phyloP scores from a whole-genome alignment of 495 filamentous ascomycete genomes.

The Penicillium cinerascens region DNA sequence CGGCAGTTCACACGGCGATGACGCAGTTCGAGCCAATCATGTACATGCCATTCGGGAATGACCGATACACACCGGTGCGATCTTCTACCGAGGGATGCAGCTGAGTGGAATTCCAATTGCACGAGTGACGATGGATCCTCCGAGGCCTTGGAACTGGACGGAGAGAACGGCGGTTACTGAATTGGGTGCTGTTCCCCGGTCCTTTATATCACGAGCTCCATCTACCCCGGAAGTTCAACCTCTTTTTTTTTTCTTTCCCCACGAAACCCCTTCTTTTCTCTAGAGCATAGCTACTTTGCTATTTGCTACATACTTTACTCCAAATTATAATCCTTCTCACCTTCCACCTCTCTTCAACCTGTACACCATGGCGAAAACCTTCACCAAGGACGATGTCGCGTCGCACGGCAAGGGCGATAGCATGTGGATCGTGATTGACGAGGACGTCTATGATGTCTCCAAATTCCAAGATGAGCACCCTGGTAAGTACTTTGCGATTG shows the following conservation, averaged over 20 bases:
- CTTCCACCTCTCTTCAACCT: conserved; percentile 1
- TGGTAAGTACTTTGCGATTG: conserved; percentile 45
- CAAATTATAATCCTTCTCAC: background rate
- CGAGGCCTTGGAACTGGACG: conserved; percentile 17
- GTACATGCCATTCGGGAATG: conserved; percentile 12
- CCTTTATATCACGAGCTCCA: conserved; percentile 18
- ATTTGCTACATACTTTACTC: background rate
- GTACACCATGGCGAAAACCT: conserved; percentile 77
- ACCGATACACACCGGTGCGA: conserved; percentile 23
- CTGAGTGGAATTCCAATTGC: conserved; percentile 9
- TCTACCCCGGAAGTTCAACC: conserved; percentile 22
- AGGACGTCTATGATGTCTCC: conserved; percentile 94
- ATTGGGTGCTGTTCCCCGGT: conserved; percentile 8
- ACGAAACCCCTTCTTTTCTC: conserved; percentile 5
- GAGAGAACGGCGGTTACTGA: conserved; percentile 10
- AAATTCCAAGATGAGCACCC: conserved; percentile 94
- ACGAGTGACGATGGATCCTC: conserved; percentile 11
- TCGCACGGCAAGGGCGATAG: conserved; percentile 83
- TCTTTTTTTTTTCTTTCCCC: conserved; percentile 20
- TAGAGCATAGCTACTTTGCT: background rate
- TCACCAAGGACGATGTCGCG: conserved; percentile 79
- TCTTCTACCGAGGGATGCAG: conserved; percentile 20
- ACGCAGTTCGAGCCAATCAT: conserved; percentile 25
- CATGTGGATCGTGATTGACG: conserved; percentile 88
- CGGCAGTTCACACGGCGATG: conserved; percentile 29